phyloP scores from a whole-genome alignment of 306 rosid genomes.

The Cucumis sativus region Cucumber_9930_V3 NC_026661.2:5067001-5067500 shows the following conservation, averaged over 20 bases:
- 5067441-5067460: background rate
- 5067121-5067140: background rate
- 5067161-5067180: background rate
- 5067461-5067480: background rate
- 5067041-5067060: background rate
- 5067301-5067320: background rate
- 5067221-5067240: background rate
- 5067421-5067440: background rate
- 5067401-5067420: background rate
- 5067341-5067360: slow-evolving; percentile 57
- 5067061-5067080: background rate
- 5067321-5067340: slow-evolving; percentile 68
- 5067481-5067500: background rate
- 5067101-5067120: background rate
- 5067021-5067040: background rate
- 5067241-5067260: background rate
- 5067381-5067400: background rate
- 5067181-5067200: background rate
- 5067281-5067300: background rate
- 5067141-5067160: background rate
- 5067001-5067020: background rate
- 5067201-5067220: background rate
- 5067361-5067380: slow-evolving; percentile 4
- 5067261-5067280: background rate
- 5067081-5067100: background rate